Conservation (phyloP, 768 basidiomycete species). For the Calocybe indica region DNA sequence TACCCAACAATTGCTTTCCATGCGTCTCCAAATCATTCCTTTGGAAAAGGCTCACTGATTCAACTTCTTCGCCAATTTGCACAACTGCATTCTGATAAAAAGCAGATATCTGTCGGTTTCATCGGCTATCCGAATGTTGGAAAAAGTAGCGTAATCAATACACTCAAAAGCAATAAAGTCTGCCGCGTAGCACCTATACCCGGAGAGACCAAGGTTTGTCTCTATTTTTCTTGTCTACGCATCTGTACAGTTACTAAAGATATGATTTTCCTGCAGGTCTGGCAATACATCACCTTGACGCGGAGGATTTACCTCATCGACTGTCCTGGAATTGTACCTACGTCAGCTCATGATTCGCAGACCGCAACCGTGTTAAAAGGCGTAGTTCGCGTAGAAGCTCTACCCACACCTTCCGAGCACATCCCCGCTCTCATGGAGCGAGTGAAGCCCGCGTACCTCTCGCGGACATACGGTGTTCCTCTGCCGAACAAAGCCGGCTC, state of each 20-base stretch:
- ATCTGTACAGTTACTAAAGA: background rate
- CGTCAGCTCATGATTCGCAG: conserved; percentile 86
- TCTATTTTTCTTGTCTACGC: background rate
- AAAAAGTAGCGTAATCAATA: conserved; percentile 97
- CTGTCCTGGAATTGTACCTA: conserved; percentile 96
- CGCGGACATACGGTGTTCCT: conserved; percentile 73
- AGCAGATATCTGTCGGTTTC: conserved; percentile 97
- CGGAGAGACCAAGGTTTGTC: conserved; percentile 85
- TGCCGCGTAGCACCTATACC: conserved; percentile 96
- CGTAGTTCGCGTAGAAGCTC: conserved; percentile 91
- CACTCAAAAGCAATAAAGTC: conserved; percentile 95
- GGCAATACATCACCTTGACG: conserved; percentile 99
- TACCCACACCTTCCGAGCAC: conserved; percentile 89
- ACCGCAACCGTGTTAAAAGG: conserved; percentile 94
- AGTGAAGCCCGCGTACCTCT: conserved; percentile 90
- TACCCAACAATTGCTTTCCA: conserved; percentile 98
- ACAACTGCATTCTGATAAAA: conserved; percentile 96
- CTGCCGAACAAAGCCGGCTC: conserved; percentile 53
- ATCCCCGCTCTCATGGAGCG: conserved; percentile 83
- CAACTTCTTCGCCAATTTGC: conserved; percentile 96
- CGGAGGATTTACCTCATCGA: conserved; percentile 97
- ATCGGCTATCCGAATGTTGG: conserved; percentile 99
- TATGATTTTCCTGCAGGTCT: conserved; percentile 50
- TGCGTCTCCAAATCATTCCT: conserved; percentile 97
- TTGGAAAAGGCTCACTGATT: conserved; percentile 97